Conservation (phyloP, 176 grass and related monocot genomes). For the Ensete ventricosum region DNA sequence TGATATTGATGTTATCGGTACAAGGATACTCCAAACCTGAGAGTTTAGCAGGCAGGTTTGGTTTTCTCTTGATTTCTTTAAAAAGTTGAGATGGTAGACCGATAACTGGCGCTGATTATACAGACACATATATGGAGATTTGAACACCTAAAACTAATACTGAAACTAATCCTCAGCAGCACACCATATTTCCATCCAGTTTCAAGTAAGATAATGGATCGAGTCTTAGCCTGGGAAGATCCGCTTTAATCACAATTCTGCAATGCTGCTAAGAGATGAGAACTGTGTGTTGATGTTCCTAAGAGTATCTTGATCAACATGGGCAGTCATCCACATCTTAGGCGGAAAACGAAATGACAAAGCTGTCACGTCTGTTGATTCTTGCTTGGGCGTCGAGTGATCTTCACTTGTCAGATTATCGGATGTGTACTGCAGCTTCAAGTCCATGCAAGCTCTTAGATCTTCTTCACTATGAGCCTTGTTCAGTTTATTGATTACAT, state of each 20-base stretch:
- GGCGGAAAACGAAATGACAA: slow-evolving; percentile 26
- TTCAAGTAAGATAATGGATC: too few species aligned
- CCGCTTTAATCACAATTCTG: slow-evolving; percentile 33
- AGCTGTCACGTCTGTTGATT: slow-evolving; percentile 8
- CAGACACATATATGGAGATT: too few species aligned
- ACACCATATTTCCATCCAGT: too few species aligned
- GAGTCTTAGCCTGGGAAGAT: too few species aligned
- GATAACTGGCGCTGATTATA: too few species aligned
- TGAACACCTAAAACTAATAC: too few species aligned
- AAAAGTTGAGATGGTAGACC: too few species aligned
- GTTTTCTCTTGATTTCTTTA: too few species aligned
- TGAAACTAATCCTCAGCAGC: too few species aligned
- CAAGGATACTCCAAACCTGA: too few species aligned
- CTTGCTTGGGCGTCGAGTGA: neutral
- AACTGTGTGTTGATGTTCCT: slow-evolving; percentile 34
- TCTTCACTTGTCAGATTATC: slow-evolving; percentile 12
- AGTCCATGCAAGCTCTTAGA: slow-evolving; percentile 49
- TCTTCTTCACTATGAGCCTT: slow-evolving; percentile 47
- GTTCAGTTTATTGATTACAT: slow-evolving; percentile 54
- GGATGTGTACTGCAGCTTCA: slow-evolving; percentile 16
- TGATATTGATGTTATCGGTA: too few species aligned
- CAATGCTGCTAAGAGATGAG: slow-evolving; percentile 29
- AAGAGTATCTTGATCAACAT: slow-evolving; percentile 31
- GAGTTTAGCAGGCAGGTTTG: too few species aligned
- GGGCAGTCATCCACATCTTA: slow-evolving; percentile 25